phyloP scores from a whole-genome alignment of 345 rosid species.

The Moricandia moricandioides region DNA sequence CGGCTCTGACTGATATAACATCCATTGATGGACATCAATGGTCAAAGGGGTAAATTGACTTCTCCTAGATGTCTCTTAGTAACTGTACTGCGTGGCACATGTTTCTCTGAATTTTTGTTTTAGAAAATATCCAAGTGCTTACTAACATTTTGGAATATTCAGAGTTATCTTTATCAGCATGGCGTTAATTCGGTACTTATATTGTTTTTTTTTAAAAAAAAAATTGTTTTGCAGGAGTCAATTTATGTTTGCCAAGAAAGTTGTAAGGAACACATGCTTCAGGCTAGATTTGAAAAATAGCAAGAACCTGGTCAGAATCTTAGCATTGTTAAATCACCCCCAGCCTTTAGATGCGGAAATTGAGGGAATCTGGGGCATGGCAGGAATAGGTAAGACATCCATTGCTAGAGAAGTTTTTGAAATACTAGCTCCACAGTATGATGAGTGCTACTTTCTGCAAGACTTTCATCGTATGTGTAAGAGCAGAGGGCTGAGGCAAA shows the following conservation, averaged over 20 bases:
- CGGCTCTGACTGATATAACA: background rate
- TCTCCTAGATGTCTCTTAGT: background rate
- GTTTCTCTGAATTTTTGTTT: background rate
- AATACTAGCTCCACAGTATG: background rate
- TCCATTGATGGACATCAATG: conserved; percentile 22
- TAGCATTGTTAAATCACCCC: background rate
- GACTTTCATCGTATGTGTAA: conserved; percentile 16
- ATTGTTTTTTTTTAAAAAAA: background rate
- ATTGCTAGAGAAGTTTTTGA: conserved; percentile 19
- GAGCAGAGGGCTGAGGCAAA: background rate
- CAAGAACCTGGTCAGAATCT: background rate
- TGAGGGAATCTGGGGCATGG: conserved; percentile 25
- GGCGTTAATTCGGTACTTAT: background rate
- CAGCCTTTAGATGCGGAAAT: background rate
- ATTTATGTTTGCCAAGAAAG: conserved; percentile 6
- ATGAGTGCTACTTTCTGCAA: conserved; percentile 12
- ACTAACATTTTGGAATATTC: background rate
- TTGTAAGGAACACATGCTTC: background rate
- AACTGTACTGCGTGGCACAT: background rate
- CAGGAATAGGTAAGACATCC: conserved; percentile 34
- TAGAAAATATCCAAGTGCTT: background rate
- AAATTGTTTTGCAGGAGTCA: background rate
- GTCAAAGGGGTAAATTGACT: conserved; percentile 6
- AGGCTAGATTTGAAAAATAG: background rate
- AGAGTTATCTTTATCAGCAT: background rate